phyloP scores from a whole-genome alignment of 805 yeast genomes.

The Lipomyces sp. region DNA sequence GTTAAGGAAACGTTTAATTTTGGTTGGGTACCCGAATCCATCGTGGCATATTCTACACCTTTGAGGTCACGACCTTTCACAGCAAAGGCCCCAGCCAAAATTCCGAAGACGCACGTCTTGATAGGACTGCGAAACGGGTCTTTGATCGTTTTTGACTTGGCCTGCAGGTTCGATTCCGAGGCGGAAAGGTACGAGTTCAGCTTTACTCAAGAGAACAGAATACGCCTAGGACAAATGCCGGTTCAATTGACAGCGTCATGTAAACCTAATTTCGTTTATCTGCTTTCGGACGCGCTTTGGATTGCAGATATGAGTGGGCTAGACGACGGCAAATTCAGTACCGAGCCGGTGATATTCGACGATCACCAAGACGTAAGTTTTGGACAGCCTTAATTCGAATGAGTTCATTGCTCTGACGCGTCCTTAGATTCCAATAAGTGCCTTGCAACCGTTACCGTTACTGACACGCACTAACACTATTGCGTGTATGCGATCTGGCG shows the following conservation, averaged over 20 bases:
- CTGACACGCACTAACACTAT: not conserved
- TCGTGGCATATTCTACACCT: not conserved
- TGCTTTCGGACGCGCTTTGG: conserved; percentile 17
- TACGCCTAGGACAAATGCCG: conserved; percentile 15
- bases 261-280: conserved; percentile 5
- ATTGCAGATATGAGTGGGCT: not conserved
- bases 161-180: not conserved
- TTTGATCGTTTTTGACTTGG: not conserved
- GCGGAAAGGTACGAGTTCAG: not conserved
- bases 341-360: conserved; percentile 14
- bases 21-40: conserved; percentile 2
- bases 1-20: not conserved
- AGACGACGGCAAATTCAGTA: not conserved
- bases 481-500: not conserved
- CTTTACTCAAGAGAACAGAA: not conserved
- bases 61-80: no score
- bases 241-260: conserved; percentile 7
- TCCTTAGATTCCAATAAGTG: not conserved
- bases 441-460: not conserved
- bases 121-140: conserved; percentile 21
- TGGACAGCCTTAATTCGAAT: no score
- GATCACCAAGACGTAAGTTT: conserved; percentile 3
- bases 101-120: not conserved
- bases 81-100: not conserved
- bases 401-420: not conserved